phyloP scores from a whole-genome alignment of 2,329 filamentous ascomycete species.

The Byssochlamys sp. region DNA sequence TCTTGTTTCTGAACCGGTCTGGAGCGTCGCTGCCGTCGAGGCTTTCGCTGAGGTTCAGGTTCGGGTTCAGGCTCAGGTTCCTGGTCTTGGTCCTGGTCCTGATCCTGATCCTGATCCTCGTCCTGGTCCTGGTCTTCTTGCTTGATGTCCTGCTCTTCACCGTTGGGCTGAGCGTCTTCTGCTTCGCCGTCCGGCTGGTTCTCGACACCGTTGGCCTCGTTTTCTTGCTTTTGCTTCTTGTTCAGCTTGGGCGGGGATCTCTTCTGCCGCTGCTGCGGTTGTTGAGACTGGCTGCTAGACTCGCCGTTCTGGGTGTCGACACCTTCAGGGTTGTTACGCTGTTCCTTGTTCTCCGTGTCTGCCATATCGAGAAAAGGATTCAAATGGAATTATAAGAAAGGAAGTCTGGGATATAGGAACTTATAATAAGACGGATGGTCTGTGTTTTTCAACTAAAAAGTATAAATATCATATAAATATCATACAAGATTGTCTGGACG shows the following conservation, averaged over 20 bases:
- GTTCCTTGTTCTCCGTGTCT: not conserved
- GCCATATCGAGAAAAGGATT: not conserved
- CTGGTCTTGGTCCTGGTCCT: slow-evolving; percentile 19
- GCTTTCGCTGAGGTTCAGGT: slow-evolving; percentile 22
- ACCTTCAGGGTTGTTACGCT: not conserved
- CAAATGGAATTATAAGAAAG: not conserved
- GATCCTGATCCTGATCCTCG: slow-evolving; percentile 19
- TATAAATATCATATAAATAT: not conserved
- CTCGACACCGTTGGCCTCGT: slow-evolving; percentile 15
- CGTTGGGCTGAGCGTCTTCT: slow-evolving; percentile 4
- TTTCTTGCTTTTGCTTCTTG: slow-evolving; percentile 13
- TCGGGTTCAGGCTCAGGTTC: not conserved
- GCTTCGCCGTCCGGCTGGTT: slow-evolving; percentile 10
- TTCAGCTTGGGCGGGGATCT: slow-evolving; percentile 22
- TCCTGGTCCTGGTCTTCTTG: slow-evolving; percentile 10
- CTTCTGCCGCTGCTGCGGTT: slow-evolving; percentile 7
- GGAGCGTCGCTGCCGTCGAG: slow-evolving; percentile 22
- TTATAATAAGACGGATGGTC: not conserved
- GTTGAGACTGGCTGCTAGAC: not conserved
- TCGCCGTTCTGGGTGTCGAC: not conserved
- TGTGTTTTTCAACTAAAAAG: not conserved
- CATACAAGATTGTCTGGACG: not conserved
- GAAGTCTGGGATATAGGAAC: not conserved
- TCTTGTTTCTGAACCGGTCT: slow-evolving; percentile 15
- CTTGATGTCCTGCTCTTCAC: slow-evolving; percentile 6